Base-by-base conservation (phyloP, 805 yeast genomes). In the Candida cerambycidarum region DNA sequence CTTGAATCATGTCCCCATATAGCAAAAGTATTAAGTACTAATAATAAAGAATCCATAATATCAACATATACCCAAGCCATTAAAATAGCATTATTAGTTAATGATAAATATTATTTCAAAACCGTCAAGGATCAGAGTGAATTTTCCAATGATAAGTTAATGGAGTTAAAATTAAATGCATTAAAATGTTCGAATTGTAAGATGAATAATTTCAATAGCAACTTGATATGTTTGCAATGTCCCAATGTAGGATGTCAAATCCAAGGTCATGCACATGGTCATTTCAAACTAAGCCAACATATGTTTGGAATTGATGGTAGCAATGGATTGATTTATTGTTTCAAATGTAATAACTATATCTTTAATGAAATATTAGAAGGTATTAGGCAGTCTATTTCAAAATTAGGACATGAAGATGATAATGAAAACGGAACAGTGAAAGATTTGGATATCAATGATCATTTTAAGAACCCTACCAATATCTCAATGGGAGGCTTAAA, bases 401-500 rank as follows among this genome's bases (percentile, higher is more conserved):
- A 27, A 2, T 13, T 32, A 21, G 16, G 4, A 4, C n/a, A 13
- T n/a, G 17, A 9, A 9, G 29, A 18, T 10, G 32, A 12, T 3
- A 18, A n/a, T 14, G 32, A 24, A 8, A 23, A 16, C 16, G 25
- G 16, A 12, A 7, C 23, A 3, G 15, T 16, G 40, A 30, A 12
- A 12, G 11, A 4, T 39, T 34, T n/a, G 38, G 23, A 15, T n/a
- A 34, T 27, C 2, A 14, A 31, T 10, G 37, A 51, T 50, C 40
- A 64, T 56, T 48, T 30, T 44, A 12, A 25, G 3, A 48, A 49
- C 30, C 86, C 88, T 27, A 59, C 69, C 15, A 63, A 57, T 52
- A 75, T 75, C 40, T 84, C 90, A 1, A 71, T 79, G 5, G 76
- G 82, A n/a, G 98, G 97, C 0, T 67, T 93, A 15, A 76, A 85